Evolutionary conservation across 306 rosid species (phyloP).

Genomic region (Morella rubra): DNA sequence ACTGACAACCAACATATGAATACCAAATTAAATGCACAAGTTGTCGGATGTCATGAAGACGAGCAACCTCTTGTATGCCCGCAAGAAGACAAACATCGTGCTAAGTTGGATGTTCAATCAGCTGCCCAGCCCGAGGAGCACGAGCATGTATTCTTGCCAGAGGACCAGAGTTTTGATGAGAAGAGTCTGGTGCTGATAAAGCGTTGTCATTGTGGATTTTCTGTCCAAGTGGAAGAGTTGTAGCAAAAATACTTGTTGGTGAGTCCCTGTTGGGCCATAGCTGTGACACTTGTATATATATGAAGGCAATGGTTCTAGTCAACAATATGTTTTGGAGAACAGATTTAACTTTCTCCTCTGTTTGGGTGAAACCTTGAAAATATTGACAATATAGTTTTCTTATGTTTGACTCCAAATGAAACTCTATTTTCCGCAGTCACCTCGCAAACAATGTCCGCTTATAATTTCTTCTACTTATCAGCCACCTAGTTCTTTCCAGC

Average conservation of each 20-base stretch:
- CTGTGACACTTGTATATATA: background rate
- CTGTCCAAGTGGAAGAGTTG: constrained; percentile 80
- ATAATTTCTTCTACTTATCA: too few species aligned
- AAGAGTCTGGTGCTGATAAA: constrained; percentile 55
- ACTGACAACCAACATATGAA: constrained; percentile 25
- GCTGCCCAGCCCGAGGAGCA: constrained; percentile 41
- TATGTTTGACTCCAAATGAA: too few species aligned
- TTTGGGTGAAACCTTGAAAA: too few species aligned
- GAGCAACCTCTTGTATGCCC: constrained; percentile 28
- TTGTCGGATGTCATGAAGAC: constrained; percentile 30
- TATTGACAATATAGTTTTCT: too few species aligned
- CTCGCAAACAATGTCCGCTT: too few species aligned
- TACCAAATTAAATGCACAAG: constrained; percentile 28
- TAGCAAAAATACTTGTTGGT: constrained; percentile 19
- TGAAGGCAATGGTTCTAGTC: too few species aligned
- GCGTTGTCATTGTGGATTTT: constrained; percentile 79
- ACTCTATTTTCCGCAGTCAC: too few species aligned
- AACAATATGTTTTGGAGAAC: too few species aligned
- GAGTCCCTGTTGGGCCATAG: background rate
- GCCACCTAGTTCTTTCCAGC: too few species aligned
- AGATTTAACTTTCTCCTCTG: too few species aligned
- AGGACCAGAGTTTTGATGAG: constrained; percentile 58
- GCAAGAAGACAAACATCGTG: constrained; percentile 18
- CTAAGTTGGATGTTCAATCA: constrained; percentile 26
- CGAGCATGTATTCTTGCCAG: constrained; percentile 74